These are phyloP conservation scores for Malassezia yamatoensis DNA, from an alignment of 1,284 basidiomycete species.

Conservation along the genomic window DNA sequence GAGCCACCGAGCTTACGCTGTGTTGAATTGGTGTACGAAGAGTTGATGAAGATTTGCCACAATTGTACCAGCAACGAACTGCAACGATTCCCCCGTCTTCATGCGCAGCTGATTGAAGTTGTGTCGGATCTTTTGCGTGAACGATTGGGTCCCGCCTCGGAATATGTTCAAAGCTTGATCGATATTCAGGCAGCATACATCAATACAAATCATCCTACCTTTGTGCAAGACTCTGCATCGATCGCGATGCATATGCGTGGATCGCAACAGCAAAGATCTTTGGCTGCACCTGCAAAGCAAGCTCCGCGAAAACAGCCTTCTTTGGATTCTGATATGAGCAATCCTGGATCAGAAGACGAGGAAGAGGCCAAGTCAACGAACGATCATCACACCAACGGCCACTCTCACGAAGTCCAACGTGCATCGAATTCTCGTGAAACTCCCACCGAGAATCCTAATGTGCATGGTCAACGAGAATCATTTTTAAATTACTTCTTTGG, in stretches of 20 bases:
- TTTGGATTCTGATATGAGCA: conserved; percentile 27
- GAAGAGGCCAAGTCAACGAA: background rate
- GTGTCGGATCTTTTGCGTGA: conserved; percentile 91
- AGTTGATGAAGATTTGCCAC: conserved; percentile 98
- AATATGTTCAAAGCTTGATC: conserved; percentile 90
- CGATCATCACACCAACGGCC: background rate
- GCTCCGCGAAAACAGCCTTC: conserved; percentile 14
- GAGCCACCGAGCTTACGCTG: conserved; percentile 88
- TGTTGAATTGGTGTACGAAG: conserved; percentile 96
- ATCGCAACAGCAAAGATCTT: conserved; percentile 18
- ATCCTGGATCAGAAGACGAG: conserved; percentile 25
- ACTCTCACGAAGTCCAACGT: background rate
- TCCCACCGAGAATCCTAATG: background rate
- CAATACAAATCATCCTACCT: conserved; percentile 93
- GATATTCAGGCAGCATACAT: conserved; percentile 98
- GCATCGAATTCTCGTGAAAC: background rate
- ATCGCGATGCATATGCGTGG: conserved; percentile 43
- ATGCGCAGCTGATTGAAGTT: conserved; percentile 89
- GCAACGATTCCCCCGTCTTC: conserved; percentile 87
- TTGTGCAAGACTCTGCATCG: conserved; percentile 54
- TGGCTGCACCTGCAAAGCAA: conserved; percentile 42
- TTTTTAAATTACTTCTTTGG: conserved; percentile 48
- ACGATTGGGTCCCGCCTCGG: conserved; percentile 86
- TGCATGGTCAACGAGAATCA: conserved; percentile 23
- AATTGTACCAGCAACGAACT: conserved; percentile 88